phyloP scores from a whole-genome alignment of 352 stramenopile species.

The Phytophthora melonis region DNA sequence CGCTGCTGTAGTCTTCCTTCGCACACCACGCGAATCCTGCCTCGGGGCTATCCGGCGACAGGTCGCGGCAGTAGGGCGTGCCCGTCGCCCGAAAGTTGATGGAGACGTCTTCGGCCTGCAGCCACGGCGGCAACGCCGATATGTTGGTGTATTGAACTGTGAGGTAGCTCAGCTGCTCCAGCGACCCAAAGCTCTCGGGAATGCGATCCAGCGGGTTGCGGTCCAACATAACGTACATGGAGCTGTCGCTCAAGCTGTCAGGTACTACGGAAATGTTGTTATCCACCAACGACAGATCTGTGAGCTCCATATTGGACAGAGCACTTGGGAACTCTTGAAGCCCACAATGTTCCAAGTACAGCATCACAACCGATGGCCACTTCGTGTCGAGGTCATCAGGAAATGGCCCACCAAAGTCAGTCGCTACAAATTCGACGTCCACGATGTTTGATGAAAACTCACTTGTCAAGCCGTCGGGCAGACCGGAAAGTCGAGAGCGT shows the following conservation, averaged over 20 bases:
- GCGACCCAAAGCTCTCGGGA: slow-evolving; percentile 15
- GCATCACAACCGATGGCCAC: slow-evolving; percentile 42
- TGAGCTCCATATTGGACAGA: slow-evolving; percentile 34
- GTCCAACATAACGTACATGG: slow-evolving; percentile 54
- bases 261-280: slow-evolving; percentile 52
- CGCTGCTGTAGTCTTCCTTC: slow-evolving; percentile 17
- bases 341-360: slow-evolving; percentile 52
- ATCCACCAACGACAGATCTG: slow-evolving; percentile 45
- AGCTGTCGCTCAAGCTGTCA: slow-evolving; percentile 27
- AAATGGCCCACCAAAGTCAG: slow-evolving; percentile 26
- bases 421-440: slow-evolving; percentile 48
- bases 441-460: slow-evolving; percentile 41
- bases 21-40: slow-evolving; percentile 4
- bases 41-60: neutral
- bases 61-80: slow-evolving; percentile 25
- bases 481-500: slow-evolving; percentile 25
- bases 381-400: slow-evolving; percentile 39
- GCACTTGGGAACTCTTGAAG: slow-evolving; percentile 40
- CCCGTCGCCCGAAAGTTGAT: slow-evolving; percentile 18
- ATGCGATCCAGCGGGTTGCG: slow-evolving; percentile 36
- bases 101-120: neutral
- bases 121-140: slow-evolving; percentile 23
- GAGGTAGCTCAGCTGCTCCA: slow-evolving; percentile 17
- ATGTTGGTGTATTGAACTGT: slow-evolving; percentile 30
- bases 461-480: slow-evolving; percentile 45